Evolutionary conservation across 2,329 filamentous ascomycete genomes (phyloP), one percentile per base, ranked within the genome.

Genomic region (Fusarium sp.): DNA sequence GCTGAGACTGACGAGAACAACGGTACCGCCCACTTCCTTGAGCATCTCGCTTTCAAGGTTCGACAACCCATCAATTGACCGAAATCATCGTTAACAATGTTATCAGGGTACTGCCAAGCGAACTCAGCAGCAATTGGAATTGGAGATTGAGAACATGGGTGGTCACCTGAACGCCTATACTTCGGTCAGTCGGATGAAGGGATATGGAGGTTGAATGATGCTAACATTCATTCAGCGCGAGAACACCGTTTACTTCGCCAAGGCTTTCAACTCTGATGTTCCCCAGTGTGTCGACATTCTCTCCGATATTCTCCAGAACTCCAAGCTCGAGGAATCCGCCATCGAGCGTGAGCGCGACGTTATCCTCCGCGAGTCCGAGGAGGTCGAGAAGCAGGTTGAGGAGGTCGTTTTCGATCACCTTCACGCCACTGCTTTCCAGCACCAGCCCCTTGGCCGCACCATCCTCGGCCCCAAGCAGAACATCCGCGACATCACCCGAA

Each of bases 131-230:
- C 96, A 99, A 86, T 88, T 99, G 81, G 96, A 99, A 87, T 91
- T 99, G 73, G 96, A 99, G 87, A 98, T 99, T 80, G 96, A 99
- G 89, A 99, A 99, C 86, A 98, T 99, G 93, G 96, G 96, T 82
- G 96, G 93, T 73, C 96, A 99, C 86, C 89, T 99, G 77, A 99
- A 99, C 84, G 96, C 96, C 81, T 99, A 99, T 88, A 99, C 96
- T 78, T 98, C 95, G 86, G 94, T 98, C 90, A 79, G 91, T 84
- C 75, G 77, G 77, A 62, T 65, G 50, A 69, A 69, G 65, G 71
- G 69, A 74, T 68, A 64, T 39, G 34, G 49, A 45, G 39, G 28
- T 45, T 52, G 56, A 66, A 44, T 52, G n/a, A 58, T 50, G 61
- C 77, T 79, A 74, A 79, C 66, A 55, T 49, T 57, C 60, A 68